phyloP scores from a whole-genome alignment of 768 basidiomycete species.

The Coprinopsis strossmayeri region DNA sequence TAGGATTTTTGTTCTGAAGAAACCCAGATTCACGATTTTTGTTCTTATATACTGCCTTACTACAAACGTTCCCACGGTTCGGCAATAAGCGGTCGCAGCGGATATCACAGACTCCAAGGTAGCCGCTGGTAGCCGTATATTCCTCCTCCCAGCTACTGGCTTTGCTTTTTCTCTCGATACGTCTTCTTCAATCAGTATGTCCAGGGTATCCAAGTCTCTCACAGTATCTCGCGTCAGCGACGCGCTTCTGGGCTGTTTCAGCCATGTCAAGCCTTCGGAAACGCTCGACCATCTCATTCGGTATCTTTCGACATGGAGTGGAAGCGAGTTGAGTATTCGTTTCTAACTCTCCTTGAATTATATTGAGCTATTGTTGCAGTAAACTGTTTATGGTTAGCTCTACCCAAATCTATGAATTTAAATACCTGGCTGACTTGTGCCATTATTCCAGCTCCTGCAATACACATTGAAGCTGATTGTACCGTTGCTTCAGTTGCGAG shows the following conservation, averaged over 20 bases:
- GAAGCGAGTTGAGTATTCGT: constrained; percentile 66
- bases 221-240: constrained; percentile 54
- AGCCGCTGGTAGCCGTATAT: not conserved
- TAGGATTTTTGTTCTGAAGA: constrained; percentile 52
- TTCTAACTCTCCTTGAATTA: not conserved
- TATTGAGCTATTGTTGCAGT: constrained; percentile 29
- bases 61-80: constrained; percentile 36
- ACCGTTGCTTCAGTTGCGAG: constrained; percentile 60
- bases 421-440: not conserved
- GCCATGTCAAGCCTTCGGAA: constrained; percentile 50
- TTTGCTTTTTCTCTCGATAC: not conserved
- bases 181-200: constrained; percentile 26
- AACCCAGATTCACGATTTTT: not conserved
- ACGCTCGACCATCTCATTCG: constrained; percentile 67
- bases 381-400: constrained; percentile 65
- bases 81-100: constrained; percentile 10
- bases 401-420: not conserved
- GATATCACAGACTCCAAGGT: not conserved
- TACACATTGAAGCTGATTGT: constrained; percentile 66
- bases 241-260: constrained; percentile 56
- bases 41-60: constrained; percentile 28
- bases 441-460: constrained; percentile 66
- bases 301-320: constrained; percentile 78
- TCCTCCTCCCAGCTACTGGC: not conserved
- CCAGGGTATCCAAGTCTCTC: constrained; percentile 37